These are phyloP conservation scores for Peronospora belbahrii DNA, from an alignment of 352 stramenopile genomes.

Conservation along the genomic window DNA sequence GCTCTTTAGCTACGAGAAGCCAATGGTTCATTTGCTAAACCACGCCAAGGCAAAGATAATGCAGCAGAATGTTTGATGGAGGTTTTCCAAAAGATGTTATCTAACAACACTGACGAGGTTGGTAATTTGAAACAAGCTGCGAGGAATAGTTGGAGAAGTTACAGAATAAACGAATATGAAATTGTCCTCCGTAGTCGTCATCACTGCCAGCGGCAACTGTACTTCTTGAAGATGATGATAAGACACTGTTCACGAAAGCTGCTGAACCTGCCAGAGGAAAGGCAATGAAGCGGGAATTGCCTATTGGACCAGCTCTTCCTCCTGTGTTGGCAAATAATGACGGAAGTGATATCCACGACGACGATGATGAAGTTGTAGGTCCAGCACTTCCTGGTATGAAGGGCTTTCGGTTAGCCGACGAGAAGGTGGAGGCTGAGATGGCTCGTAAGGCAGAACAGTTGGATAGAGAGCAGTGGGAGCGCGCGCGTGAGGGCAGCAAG, in stretches of 20 bases:
- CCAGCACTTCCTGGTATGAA: slow-evolving; percentile 72
- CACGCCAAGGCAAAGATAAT: slow-evolving; percentile 8
- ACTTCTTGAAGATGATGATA: not conserved
- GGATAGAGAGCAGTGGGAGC: slow-evolving; percentile 62
- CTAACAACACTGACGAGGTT: slow-evolving; percentile 4
- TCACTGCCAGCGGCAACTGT: not conserved
- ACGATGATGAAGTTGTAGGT: slow-evolving; percentile 53
- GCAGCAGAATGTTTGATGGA: slow-evolving; percentile 35
- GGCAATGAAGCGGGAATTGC: slow-evolving; percentile 15
- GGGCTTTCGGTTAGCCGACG: slow-evolving; percentile 62
- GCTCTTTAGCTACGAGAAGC: slow-evolving; percentile 33
- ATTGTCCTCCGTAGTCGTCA: not conserved
- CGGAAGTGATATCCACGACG: slow-evolving; percentile 9
- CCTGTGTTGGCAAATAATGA: slow-evolving; percentile 7
- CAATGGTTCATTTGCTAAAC: slow-evolving; percentile 48
- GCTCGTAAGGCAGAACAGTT: slow-evolving; percentile 40
- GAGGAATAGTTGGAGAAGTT: not conserved
- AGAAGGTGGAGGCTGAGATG: slow-evolving; percentile 71
- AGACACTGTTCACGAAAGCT: not conserved
- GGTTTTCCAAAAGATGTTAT: slow-evolving; percentile 42
- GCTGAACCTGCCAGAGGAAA: not conserved
- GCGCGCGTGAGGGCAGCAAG: slow-evolving; percentile 10
- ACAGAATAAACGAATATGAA: not conserved
- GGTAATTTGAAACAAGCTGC: not conserved
- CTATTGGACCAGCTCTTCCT: slow-evolving; percentile 54